Conservation (phyloP, 1,139 yeast species). For the Candida neerlandica region DNA sequence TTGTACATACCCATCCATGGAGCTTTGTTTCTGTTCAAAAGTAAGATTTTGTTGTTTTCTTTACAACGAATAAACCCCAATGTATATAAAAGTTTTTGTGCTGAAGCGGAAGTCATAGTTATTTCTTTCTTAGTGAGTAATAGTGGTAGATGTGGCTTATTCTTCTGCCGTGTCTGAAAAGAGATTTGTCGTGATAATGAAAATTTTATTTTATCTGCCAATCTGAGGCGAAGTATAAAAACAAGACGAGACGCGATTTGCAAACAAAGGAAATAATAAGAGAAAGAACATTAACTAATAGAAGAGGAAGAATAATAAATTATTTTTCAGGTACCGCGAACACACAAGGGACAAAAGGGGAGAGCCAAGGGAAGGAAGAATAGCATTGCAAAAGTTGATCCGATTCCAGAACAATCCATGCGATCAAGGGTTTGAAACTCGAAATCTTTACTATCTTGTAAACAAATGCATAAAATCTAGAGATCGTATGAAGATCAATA, state of each 20-base stretch:
- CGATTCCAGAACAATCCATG: background rate
- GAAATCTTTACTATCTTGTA: no score
- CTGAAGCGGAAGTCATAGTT: background rate
- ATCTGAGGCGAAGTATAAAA: no score
- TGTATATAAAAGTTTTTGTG: conserved; percentile 26
- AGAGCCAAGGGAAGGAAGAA: background rate
- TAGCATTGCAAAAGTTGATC: background rate
- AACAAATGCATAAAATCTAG: no score
- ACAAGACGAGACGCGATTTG: background rate
- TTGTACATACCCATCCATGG: conserved; percentile 60
- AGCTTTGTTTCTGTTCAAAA: conserved; percentile 45
- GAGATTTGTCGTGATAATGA: background rate
- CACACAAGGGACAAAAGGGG: background rate
- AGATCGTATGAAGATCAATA: no score
- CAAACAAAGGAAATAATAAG: background rate
- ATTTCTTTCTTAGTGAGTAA: background rate
- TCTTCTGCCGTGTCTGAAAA: background rate
- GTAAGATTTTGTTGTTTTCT: conserved; percentile 36
- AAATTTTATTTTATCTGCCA: background rate
- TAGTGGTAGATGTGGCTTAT: background rate
- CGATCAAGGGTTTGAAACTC: no score
- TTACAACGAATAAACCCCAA: conserved; percentile 41
- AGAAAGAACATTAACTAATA: background rate
- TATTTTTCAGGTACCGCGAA: background rate
- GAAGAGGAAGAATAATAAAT: background rate